Evolutionary conservation across 2,329 filamentous ascomycete genomes (phyloP).

Genomic region (Phyllosticta citrichinensis): DNA sequence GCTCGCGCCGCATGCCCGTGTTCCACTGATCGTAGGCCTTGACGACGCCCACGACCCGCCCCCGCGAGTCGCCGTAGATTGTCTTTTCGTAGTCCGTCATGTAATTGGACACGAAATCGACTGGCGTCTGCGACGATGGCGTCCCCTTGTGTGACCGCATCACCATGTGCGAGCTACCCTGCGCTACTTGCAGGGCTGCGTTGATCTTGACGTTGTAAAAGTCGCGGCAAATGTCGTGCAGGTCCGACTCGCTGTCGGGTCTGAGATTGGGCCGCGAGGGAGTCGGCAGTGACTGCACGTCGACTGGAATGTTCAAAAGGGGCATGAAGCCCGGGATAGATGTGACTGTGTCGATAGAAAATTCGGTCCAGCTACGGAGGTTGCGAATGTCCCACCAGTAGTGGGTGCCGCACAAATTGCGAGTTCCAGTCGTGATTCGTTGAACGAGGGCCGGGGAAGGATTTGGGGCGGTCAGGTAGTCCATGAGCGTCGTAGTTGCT

Average conservation of each 20-base stretch:
- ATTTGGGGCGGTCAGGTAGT: conserved; percentile 69
- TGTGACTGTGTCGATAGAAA: conserved; percentile 63
- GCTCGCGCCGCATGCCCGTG: conserved; percentile 75
- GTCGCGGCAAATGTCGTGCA: conserved; percentile 64
- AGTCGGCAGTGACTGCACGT: conserved; percentile 50
- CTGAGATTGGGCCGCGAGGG: conserved; percentile 47
- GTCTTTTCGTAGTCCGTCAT: conserved; percentile 43
- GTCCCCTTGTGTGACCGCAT: conserved; percentile 43
- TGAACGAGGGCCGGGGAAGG: conserved; percentile 75
- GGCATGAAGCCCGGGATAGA: conserved; percentile 61
- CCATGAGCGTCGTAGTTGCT: conserved; percentile 58
- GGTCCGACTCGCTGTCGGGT: conserved; percentile 67
- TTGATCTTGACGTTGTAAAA: conserved; percentile 85
- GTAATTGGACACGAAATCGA: conserved; percentile 55
- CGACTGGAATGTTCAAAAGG: conserved; percentile 55
- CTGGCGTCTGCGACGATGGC: conserved; percentile 29
- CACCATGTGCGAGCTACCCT: conserved; percentile 51
- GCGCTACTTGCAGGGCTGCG: conserved; percentile 67
- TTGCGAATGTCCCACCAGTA: conserved; percentile 97
- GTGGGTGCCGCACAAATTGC: conserved; percentile 57
- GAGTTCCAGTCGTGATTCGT: conserved; percentile 61
- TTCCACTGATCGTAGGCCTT: conserved; percentile 93
- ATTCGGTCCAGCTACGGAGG: conserved; percentile 70
- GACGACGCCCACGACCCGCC: conserved; percentile 70
- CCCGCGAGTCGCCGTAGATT: conserved; percentile 37